Conservation (phyloP, 2,329 filamentous ascomycete species). For the Ramichloridium luteum region DNA sequence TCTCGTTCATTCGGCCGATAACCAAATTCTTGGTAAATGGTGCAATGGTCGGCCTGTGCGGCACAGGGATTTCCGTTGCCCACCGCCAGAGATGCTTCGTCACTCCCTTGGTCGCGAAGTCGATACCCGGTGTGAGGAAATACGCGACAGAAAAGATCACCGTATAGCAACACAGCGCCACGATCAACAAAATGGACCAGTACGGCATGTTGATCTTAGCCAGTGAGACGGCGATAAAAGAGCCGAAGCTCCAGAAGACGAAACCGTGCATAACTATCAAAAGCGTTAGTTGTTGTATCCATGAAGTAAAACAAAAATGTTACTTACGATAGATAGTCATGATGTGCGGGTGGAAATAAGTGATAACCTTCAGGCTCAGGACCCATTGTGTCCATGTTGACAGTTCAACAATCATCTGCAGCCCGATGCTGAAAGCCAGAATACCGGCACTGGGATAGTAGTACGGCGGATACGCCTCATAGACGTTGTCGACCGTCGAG, state of each 20-base stretch:
- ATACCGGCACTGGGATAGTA: slow-evolving; percentile 33
- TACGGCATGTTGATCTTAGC: slow-evolving; percentile 22
- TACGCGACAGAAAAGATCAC: slow-evolving; percentile 10
- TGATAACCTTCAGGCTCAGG: slow-evolving; percentile 29
- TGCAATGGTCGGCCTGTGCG: slow-evolving; percentile 14
- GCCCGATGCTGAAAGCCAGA: slow-evolving; percentile 27
- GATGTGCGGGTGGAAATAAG: slow-evolving; percentile 36
- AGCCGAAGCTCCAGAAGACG: slow-evolving; percentile 34
- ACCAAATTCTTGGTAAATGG: slow-evolving; percentile 16
- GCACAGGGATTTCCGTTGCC: slow-evolving; percentile 16
- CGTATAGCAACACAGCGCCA: slow-evolving; percentile 26
- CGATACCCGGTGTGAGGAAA: slow-evolving; percentile 13
- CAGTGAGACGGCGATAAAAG: slow-evolving; percentile 27
- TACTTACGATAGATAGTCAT: slow-evolving; percentile 35
- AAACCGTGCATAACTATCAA: slow-evolving; percentile 32
- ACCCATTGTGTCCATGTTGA: slow-evolving; percentile 30
- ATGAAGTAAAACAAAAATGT: not conserved
- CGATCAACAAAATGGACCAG: slow-evolving; percentile 25
- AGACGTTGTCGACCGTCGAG: slow-evolving; percentile 31
- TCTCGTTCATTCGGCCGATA: slow-evolving; percentile 9
- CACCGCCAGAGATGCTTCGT: slow-evolving; percentile 18
- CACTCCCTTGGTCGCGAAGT: slow-evolving; percentile 13
- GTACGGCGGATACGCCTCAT: slow-evolving; percentile 37
- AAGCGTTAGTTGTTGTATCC: too few relatives aligned
- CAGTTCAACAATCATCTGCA: slow-evolving; percentile 27